Conservation (phyloP, 139 green algal genomes). For the Astrephomene gubernaculifera region DNA sequence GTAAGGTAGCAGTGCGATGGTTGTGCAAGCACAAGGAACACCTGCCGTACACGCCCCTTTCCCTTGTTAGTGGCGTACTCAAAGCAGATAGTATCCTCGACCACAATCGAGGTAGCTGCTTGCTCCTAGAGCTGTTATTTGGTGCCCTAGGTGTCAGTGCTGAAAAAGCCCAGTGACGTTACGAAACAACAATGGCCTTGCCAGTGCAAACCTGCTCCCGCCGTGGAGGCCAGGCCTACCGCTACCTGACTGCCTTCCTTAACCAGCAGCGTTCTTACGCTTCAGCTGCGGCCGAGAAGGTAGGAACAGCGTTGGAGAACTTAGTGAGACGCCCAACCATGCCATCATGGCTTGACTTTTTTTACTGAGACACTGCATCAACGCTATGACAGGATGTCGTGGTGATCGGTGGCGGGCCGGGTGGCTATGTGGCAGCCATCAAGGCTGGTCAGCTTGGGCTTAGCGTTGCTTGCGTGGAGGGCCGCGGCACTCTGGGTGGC, state of each 20-base stretch:
- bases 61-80: too few species aligned
- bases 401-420: constrained; percentile 96
- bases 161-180: constrained; percentile 22
- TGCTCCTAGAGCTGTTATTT: too few species aligned
- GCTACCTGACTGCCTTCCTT: neutral
- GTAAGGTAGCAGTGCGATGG: too few species aligned
- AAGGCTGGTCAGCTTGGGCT: constrained; percentile 97
- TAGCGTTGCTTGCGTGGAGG: constrained; percentile 96
- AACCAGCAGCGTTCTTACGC: constrained; percentile 6
- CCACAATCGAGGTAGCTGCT: too few species aligned
- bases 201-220: neutral
- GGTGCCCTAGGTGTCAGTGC: too few species aligned
- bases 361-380: too few species aligned
- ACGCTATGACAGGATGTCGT: constrained; percentile 90
- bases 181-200: constrained; percentile 8
- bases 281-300: constrained; percentile 13
- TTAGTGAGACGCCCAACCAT: too few species aligned
- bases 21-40: too few species aligned
- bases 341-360: neutral
- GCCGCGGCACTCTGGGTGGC: constrained; percentile 91
- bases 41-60: too few species aligned
- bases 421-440: constrained; percentile 98
- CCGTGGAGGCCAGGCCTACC: constrained; percentile 1
- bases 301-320: neutral
- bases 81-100: too few species aligned